Base-by-base conservation (phyloP, 2,329 filamentous ascomycete genomes). In the Cladosporium sp. region DNA sequence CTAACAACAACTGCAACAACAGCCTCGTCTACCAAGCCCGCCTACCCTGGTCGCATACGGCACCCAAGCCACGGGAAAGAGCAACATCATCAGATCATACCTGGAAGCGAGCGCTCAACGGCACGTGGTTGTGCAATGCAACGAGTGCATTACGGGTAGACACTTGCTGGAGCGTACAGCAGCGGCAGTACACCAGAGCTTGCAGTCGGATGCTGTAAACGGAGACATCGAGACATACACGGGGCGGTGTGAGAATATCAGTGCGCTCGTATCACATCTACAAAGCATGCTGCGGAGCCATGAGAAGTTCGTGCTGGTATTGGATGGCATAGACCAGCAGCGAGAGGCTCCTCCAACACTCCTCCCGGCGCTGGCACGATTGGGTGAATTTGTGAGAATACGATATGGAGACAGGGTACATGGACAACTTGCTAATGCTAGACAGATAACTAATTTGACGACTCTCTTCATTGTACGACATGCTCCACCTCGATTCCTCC, bases 301-400 rank as follows among this genome's bases (percentile, higher is more conserved):
- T n/a, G 67, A 68, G 69, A 88, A 89, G 69, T 93, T 97, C 71
- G 88, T 94, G 10, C 78, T 98, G 65, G 91, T 97, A 13, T 85
- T 98, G 68, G 95, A 98, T 80, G 91, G 88, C 13, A 89, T 98
- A 65, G 94, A 98, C 76, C 86, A 85, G 68, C 91, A 97, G 76
- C 85, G 90, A 72, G 94, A 98, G 74, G 88, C 90, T 6, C 87
- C 91, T 6, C 84, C 88, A 2, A 96, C 92, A 1, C 79, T 98
- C 16, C 80, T 97, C 5, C 89, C 93, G 34, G 93, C 91, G 14
- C 79, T 99, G 67, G 91, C 91, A 25, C 86, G 93, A 67, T 78
- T 99, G 23, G 90, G 91, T 16, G 91, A 95, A 80, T 72, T 88
- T 80, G 57, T 32, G 23, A 80, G 72, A 88, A 46, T 1, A n/a